A percentile compares a stretch with the other conserved stretches of the same genome.
phyloP scores from a whole-genome alignment of 495 filamentous ascomycete genomes.

The Aspergillus ellipticus region DNA sequence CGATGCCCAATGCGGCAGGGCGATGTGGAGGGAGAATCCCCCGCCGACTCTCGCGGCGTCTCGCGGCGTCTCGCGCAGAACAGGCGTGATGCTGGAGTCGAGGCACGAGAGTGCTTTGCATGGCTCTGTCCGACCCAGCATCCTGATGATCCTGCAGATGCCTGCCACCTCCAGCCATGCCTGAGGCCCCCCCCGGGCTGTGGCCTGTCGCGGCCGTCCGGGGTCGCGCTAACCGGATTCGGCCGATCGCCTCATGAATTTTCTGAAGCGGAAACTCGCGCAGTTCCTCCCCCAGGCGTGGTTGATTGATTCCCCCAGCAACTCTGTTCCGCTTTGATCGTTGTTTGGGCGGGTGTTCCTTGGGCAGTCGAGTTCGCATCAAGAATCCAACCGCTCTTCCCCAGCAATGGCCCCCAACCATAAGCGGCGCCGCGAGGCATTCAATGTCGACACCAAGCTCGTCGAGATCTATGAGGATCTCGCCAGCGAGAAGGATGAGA shows the following conservation, averaged over 20 bases:
- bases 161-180: no score
- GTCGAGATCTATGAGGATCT: conserved; percentile 57
- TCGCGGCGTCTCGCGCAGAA: no score
- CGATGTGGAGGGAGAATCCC: no score
- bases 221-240: conserved; percentile 8
- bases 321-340: neutral
- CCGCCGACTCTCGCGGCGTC: no score
- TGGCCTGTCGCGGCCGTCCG: neutral
- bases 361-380: neutral
- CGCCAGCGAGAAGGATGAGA: conserved; percentile 49
- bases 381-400: neutral
- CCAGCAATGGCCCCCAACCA: conserved; percentile 24
- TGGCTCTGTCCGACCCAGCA: no score
- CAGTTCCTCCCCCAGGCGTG: neutral
- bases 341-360: neutral
- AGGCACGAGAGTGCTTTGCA: no score
- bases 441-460: conserved; percentile 45
- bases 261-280: conserved; percentile 4
- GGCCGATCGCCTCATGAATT: conserved; percentile 12
- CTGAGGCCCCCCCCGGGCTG: no score
- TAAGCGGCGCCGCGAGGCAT: conserved; percentile 45
- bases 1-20: neutral
- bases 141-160: no score
- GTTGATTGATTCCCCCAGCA: neutral
- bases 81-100: no score